Evolutionary conservation across 2,329 filamentous ascomycete species (phyloP), one percentile per base, ranked within the genome.

Genomic region (Xylaria sp.): DNA sequence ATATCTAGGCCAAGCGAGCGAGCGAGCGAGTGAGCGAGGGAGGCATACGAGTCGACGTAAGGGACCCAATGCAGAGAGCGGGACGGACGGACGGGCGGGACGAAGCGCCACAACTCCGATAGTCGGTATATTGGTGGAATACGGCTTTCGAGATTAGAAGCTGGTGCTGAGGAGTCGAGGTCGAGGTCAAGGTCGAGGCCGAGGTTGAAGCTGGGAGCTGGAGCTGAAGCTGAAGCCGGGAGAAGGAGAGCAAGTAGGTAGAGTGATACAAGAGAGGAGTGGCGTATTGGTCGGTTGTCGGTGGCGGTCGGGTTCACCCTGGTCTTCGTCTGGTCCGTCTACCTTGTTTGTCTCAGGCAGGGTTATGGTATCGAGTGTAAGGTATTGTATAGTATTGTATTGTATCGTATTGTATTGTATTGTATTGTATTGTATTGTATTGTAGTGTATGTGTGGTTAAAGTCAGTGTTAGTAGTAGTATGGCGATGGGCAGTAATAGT

Each of bases 191-290:
- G 23, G 31, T 33, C 18, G 55, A 1, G n/a, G 49, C 25, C 15
- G 4, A n/a, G n/a, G 51, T 18, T 18, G 25, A n/a, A 54, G 23
- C 31, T 8, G 7, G 23, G 12, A n/a, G 28, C 36, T 8, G 39
- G 8, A 62, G 64, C 28, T 56, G 33, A 39, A 59, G 49, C 51
- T 39, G 46, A 49, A 64, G 57, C 64, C 31, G 64, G 23, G 56
- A 36, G 58, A 43, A 18, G 18, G 10, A 43, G 15, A 43, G 62
- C 25, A n/a, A 13, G 51, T 12, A 23, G 52, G 49, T 15, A n/a
- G 41, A n/a, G 33, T 36, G 33, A 36, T 36, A 36, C 33, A 36
- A 10, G 33, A 10, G 33, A n/a, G 20, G 46, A 49, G 46, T n/a
- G 18, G 20, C 18, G 46, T 36, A 36, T 36, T 7, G 33, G 33